Conservation (phyloP, 2,329 filamentous ascomycete genomes). For the Fonsecaea monophora region DNA sequence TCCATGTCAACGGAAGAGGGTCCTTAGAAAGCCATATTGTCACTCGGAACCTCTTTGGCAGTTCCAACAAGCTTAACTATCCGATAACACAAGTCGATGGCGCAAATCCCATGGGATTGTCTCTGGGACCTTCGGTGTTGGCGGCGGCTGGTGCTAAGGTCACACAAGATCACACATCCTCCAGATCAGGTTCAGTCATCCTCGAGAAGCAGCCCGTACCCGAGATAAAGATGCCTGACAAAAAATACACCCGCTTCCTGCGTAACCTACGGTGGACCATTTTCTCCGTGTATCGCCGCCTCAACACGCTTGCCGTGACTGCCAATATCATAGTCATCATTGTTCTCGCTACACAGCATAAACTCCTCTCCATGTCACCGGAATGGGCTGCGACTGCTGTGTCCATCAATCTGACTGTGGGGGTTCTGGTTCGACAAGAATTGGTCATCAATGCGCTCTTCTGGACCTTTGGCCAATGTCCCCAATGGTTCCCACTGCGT, state of each 20-base stretch:
- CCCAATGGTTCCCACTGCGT: constrained; percentile 54
- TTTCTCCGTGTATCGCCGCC: constrained; percentile 52
- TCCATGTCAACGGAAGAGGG: not conserved
- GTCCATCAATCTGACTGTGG: constrained; percentile 55
- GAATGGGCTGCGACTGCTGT: constrained; percentile 50
- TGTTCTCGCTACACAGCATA: constrained; percentile 47
- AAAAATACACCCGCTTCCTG: constrained; percentile 40
- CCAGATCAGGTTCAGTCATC: constrained; percentile 31
- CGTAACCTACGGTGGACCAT: constrained; percentile 47
- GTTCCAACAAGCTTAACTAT: constrained; percentile 6
- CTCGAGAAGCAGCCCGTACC: constrained; percentile 33
- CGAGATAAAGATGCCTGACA: constrained; percentile 36
- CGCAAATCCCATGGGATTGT: constrained; percentile 15
- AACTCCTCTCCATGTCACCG: constrained; percentile 43
- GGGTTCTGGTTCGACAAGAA: constrained; percentile 60
- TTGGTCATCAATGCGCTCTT: constrained; percentile 62
- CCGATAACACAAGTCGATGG: constrained; percentile 15
- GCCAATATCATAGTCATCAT: constrained; percentile 49
- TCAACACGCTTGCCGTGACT: constrained; percentile 51
- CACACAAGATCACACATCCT: constrained; percentile 27
- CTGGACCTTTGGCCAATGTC: constrained; percentile 52
- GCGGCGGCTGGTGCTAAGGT: not conserved
- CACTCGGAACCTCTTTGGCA: not conserved
- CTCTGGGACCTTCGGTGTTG: not conserved
- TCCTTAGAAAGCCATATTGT: not conserved